A percentile compares a stretch with the other conserved stretches of the same genome.
These are phyloP conservation scores for Penicillium expansum DNA, from an alignment of 2,329 filamentous ascomycete genomes.

Conservation along the genomic window DNA sequence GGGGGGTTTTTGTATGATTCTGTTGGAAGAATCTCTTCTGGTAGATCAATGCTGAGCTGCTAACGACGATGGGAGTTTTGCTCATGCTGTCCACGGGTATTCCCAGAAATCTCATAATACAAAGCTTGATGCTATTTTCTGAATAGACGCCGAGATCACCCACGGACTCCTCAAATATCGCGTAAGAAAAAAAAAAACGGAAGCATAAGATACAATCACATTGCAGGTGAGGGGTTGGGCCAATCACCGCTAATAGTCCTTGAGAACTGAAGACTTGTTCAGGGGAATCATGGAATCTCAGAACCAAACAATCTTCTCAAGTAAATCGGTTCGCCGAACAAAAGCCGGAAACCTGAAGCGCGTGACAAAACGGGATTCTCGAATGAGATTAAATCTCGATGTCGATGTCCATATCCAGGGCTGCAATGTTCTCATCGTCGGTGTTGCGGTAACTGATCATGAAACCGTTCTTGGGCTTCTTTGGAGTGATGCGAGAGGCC, in stretches of 20 bases:
- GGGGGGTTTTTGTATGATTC: neutral
- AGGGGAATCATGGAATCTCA: neutral
- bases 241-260: neutral
- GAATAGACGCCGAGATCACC: slow-evolving; percentile 11
- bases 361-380: neutral
- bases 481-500: slow-evolving; percentile 24
- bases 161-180: slow-evolving; percentile 7
- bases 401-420: slow-evolving; percentile 86
- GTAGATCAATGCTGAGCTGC: neutral
- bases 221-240: neutral
- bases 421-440: slow-evolving; percentile 90
- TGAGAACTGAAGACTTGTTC: neutral
- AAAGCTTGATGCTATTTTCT: slow-evolving; percentile 9
- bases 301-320: neutral
- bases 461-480: slow-evolving; percentile 46
- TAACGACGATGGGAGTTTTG: slow-evolving; percentile 16
- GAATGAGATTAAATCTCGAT: slow-evolving; percentile 65
- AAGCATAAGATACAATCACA: slow-evolving; percentile 10
- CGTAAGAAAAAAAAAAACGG: neutral
- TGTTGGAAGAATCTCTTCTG: neutral
- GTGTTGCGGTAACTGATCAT: slow-evolving; percentile 74
- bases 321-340: neutral
- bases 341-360: neutral
- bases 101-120: slow-evolving; percentile 16
- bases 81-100: slow-evolving; percentile 16